phyloP scores from a whole-genome alignment of 2,329 filamentous ascomycete species.

The Tolypocladium tundrense region DNA sequence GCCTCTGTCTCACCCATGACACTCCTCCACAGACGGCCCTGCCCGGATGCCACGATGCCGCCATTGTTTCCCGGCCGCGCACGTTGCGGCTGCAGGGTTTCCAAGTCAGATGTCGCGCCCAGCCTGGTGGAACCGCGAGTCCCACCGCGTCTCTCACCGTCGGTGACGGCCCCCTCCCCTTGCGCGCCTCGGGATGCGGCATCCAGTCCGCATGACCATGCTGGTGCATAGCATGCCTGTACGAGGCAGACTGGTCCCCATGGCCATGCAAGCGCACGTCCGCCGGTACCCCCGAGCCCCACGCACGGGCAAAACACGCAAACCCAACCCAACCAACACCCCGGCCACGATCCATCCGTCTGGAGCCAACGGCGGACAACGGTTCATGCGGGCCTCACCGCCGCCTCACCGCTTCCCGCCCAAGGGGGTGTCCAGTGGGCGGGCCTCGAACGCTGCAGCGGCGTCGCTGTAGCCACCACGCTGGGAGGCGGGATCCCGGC shows the following conservation, averaged over 20 bases:
- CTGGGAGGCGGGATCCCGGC: not conserved
- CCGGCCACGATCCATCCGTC: not conserved
- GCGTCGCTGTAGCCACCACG: not conserved
- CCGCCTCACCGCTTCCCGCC: slow-evolving; percentile 3
- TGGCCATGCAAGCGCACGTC: not conserved
- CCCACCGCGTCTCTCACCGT: not conserved
- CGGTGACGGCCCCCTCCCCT: not conserved
- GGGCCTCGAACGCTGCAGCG: not conserved
- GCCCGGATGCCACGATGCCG: not conserved
- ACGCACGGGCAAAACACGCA: not conserved
- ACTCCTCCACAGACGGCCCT: not conserved
- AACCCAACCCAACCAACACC: not conserved
- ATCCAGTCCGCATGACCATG: not conserved
- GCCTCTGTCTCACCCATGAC: not conserved
- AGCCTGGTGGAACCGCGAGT: not conserved
- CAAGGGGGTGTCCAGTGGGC: not conserved
- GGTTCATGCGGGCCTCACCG: slow-evolving; percentile 4
- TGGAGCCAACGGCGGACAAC: not conserved
- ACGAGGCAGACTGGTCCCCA: not conserved
- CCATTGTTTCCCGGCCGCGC: not conserved
- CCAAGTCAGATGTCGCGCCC: not conserved
- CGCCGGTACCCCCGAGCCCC: not conserved
- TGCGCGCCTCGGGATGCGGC: not conserved
- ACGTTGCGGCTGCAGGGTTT: not conserved
- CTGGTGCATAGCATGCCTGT: not conserved